Percentiles rank a stretch among this genome's conserved stretches.
Conservation (phyloP, 495 filamentous ascomycete species). For the Staphylotrichum longicolle region DNA sequence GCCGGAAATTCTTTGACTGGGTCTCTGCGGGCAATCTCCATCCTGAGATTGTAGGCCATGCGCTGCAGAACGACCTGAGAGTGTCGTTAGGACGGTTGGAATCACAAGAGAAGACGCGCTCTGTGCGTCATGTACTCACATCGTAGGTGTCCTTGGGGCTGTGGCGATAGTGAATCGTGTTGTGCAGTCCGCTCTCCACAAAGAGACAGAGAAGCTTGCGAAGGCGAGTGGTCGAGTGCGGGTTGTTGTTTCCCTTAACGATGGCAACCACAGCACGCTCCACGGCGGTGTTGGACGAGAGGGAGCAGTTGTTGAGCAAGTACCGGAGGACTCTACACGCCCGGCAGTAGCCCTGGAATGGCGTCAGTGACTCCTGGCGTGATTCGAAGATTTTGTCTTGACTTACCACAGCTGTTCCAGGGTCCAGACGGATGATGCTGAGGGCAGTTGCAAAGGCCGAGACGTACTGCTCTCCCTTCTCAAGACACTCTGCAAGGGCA, state of each 20-base stretch:
- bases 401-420: constrained; percentile 23
- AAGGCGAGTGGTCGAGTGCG: constrained; percentile 10
- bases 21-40: constrained; percentile 22
- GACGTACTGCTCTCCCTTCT: constrained; percentile 15
- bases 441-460: constrained; percentile 31
- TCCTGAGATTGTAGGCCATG: constrained; percentile 25
- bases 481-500: constrained; percentile 23
- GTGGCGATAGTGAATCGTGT: constrained; percentile 13
- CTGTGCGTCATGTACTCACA: constrained; percentile 13
- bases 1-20: constrained; percentile 27
- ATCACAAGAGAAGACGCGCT: not conserved
- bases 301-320: constrained; percentile 13
- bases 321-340: constrained; percentile 24
- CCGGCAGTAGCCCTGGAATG: constrained; percentile 32
- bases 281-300: not conserved
- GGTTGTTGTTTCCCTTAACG: constrained; percentile 6
- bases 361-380: not conserved
- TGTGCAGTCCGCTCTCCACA: constrained; percentile 22
- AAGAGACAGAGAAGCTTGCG: constrained; percentile 18
- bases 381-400: not conserved
- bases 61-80: constrained; percentile 24
- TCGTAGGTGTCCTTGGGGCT: constrained; percentile 17
- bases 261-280: constrained; percentile 15
- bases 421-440: constrained; percentile 28
- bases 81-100: not conserved